These are phyloP conservation scores for Mycena sanguinolenta DNA, from an alignment of 768 basidiomycete species.

Conservation along the genomic window DNA sequence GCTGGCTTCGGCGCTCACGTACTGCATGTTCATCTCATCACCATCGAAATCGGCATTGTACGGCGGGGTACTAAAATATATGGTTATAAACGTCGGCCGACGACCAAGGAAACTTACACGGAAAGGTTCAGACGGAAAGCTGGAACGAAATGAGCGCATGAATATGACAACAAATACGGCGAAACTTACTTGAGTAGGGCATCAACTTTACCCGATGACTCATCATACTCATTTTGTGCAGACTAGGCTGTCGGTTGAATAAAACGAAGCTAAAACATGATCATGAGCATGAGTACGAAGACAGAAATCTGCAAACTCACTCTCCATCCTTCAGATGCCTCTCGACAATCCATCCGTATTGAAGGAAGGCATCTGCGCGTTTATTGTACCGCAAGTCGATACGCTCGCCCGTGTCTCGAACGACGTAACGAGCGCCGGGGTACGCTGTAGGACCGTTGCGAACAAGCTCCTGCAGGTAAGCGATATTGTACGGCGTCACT, in stretches of 20 bases:
- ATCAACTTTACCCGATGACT: conserved; percentile 96
- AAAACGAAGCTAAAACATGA: conserved; percentile 76
- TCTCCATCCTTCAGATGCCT: conserved; percentile 98
- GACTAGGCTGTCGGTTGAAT: conserved; percentile 97
- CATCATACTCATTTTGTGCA: conserved; percentile 99
- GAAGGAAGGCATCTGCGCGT: conserved; percentile 92
- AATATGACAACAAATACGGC: background rate
- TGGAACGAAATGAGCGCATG: conserved; percentile 47
- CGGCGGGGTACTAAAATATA: conserved; percentile 80
- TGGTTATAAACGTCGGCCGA: conserved; percentile 44
- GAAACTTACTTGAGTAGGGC: conserved; percentile 93
- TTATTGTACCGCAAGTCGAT: conserved; percentile 98
- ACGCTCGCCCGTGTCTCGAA: conserved; percentile 96
- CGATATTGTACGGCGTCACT: conserved; percentile 99
- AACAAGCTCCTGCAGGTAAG: conserved; percentile 93
- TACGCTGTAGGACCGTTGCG: conserved; percentile 95
- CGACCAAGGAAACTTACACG: conserved; percentile 68
- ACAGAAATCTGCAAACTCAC: conserved; percentile 64
- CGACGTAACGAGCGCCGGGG: conserved; percentile 96
- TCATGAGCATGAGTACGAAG: conserved; percentile 20
- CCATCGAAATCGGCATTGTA: conserved; percentile 99
- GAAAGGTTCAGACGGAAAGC: conserved; percentile 98
- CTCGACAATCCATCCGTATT: conserved; percentile 99
- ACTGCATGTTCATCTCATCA: conserved; percentile 99
- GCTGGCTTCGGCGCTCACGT: conserved; percentile 51